phyloP scores from a whole-genome alignment of 768 basidiomycete genomes.

The Hirschioporus abietinus region DNA sequence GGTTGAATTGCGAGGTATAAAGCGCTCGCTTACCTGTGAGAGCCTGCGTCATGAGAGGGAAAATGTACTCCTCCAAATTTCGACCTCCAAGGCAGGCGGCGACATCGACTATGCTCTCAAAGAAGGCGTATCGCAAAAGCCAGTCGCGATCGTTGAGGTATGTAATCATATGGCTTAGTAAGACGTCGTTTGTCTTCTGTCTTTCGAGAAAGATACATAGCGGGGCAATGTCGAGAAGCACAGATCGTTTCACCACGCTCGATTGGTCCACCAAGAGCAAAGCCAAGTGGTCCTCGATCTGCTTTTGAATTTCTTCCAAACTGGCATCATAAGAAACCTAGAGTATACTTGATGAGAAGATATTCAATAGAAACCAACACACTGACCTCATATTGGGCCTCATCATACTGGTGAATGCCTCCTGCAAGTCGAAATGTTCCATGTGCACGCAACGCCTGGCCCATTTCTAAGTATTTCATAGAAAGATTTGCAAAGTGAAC shows the following conservation, averaged over 20 bases:
- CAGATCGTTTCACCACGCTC: constrained; percentile 85
- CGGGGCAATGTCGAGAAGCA: constrained; percentile 79
- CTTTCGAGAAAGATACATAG: constrained; percentile 92
- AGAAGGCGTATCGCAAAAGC: constrained; percentile 86
- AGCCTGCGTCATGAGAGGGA: constrained; percentile 96
- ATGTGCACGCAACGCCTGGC: constrained; percentile 82
- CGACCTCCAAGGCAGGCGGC: constrained; percentile 89
- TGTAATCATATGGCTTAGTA: constrained; percentile 84
- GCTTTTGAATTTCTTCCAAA: constrained; percentile 77
- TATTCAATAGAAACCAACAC: background rate
- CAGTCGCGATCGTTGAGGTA: constrained; percentile 90
- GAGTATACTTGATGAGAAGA: background rate
- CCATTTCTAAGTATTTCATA: constrained; percentile 87
- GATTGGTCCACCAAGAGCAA: constrained; percentile 85
- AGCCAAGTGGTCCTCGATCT: constrained; percentile 83
- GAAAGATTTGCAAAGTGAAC: constrained; percentile 83
- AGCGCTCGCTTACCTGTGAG: constrained; percentile 59
- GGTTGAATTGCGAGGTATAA: constrained; percentile 16
- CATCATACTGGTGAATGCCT: constrained; percentile 69
- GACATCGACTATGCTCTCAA: constrained; percentile 93
- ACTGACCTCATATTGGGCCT: constrained; percentile 73
- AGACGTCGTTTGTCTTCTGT: constrained; percentile 90
- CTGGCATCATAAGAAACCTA: constrained; percentile 90
- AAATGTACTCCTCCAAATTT: constrained; percentile 91
- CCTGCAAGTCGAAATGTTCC: constrained; percentile 61